phyloP scores from a whole-genome alignment of 2,329 filamentous ascomycete genomes.

The Colletotrichum sp. region DNA sequence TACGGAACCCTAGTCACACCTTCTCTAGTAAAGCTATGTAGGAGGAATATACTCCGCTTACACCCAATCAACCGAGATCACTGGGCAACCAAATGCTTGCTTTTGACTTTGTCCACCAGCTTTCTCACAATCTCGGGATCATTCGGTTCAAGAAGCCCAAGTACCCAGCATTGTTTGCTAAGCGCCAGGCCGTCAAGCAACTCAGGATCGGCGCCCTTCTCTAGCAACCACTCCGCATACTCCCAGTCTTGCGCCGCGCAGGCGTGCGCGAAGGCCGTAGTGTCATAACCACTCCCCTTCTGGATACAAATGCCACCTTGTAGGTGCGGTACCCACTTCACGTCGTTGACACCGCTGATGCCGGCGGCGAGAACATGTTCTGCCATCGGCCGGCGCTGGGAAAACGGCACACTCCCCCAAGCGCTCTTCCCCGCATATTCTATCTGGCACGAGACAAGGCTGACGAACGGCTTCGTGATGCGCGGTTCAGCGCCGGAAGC shows the following conservation, averaged over 20 bases:
- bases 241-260: neutral
- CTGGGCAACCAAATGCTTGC: neutral
- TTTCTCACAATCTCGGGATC: neutral
- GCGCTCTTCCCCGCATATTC: no score
- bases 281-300: neutral
- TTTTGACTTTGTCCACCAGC: neutral
- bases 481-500: neutral
- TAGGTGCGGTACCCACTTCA: neutral
- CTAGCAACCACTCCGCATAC: neutral
- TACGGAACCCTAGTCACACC: neutral
- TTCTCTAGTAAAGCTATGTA: neutral
- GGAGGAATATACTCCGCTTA: neutral
- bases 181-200: neutral
- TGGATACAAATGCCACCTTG: rapidly evolving
- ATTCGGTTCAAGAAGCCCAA: neutral
- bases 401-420: rapidly evolving
- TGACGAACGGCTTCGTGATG: neutral
- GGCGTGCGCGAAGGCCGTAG: neutral
- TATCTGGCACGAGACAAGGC: neutral
- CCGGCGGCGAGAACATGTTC: neutral
- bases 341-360: neutral
- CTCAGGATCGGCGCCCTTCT: neutral
- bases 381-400: neutral
- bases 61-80: neutral
- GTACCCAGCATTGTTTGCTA: neutral